phyloP scores from a whole-genome alignment of 495 filamentous ascomycete genomes.

The Penicillium antarcticum region DNA sequence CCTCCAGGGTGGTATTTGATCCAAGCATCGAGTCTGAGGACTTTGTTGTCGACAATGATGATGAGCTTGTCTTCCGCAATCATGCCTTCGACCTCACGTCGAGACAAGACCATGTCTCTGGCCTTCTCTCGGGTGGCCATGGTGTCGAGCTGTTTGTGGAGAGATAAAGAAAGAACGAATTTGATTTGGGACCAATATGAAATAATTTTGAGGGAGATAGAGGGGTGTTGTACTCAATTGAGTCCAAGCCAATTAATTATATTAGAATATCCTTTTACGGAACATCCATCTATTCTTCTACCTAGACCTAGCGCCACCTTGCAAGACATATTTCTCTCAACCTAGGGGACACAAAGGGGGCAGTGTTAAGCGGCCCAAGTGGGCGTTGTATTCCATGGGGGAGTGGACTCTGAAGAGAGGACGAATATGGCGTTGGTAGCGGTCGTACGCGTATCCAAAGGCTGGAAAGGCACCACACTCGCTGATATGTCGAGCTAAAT shows the following conservation, averaged over 20 bases:
- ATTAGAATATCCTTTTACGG: neutral
- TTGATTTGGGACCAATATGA: neutral
- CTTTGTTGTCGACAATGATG: conserved; percentile 71
- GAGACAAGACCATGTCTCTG: conserved; percentile 53
- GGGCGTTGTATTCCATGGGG: neutral
- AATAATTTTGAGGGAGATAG: no score
- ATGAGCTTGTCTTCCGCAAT: conserved; percentile 72
- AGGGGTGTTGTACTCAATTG: neutral
- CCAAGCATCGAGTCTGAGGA: conserved; percentile 78
- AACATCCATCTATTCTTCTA: conserved; percentile 6
- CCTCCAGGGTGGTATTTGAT: conserved; percentile 81
- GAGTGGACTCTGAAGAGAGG: neutral
- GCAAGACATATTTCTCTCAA: conserved; percentile 4
- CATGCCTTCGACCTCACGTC: conserved; percentile 69
- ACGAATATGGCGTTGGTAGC: conserved; percentile 2
- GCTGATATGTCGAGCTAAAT: conserved; percentile 9
- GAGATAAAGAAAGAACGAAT: neutral
- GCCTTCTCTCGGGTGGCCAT: conserved; percentile 1
- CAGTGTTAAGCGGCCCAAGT: conserved; percentile 11
- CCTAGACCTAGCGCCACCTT: conserved; percentile 6
- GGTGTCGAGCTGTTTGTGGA: conserved; percentile 1
- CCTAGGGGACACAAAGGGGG: conserved; percentile 9
- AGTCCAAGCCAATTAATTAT: neutral
- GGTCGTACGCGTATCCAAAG: neutral
- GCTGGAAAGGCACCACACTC: neutral